Evolutionary conservation across 176 grass and related monocot genomes (phyloP).

Genomic region (Rhynchospora breviuscula): DNA sequence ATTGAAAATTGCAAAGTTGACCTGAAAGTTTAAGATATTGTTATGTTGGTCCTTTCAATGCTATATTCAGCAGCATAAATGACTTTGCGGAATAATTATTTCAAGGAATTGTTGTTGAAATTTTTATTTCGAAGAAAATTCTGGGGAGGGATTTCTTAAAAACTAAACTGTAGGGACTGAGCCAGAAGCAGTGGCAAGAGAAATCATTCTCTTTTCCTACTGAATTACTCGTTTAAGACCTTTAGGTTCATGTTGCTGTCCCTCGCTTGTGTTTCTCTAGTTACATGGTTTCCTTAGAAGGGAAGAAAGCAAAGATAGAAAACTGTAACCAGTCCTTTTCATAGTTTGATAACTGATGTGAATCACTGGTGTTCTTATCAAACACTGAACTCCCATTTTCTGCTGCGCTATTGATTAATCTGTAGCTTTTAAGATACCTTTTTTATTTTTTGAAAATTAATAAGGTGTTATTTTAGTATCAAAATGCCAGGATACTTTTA

Average conservation of each 20-base stretch:
- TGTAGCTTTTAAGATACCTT: background rate
- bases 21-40: background rate
- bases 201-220: background rate
- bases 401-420: background rate
- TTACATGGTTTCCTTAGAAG: slow-evolving; percentile 7
- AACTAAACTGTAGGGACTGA: background rate
- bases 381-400: background rate
- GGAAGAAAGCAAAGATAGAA: background rate
- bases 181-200: background rate
- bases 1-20: background rate
- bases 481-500: background rate
- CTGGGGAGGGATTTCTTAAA: background rate
- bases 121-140: background rate
- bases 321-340: background rate
- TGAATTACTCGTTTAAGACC: slow-evolving; percentile 1
- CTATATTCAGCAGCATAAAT: background rate
- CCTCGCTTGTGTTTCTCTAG: slow-evolving; percentile 8
- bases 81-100: background rate
- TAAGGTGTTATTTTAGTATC: background rate
- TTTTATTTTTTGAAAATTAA: background rate
- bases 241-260: slow-evolving; percentile 8
- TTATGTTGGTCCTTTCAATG: background rate
- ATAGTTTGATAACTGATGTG: background rate
- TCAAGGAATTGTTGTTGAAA: background rate
- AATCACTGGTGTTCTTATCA: background rate